These are phyloP conservation scores for Phytophthora kernoviae DNA, from an alignment of 352 stramenopile genomes.

Conservation along the genomic window DNA sequence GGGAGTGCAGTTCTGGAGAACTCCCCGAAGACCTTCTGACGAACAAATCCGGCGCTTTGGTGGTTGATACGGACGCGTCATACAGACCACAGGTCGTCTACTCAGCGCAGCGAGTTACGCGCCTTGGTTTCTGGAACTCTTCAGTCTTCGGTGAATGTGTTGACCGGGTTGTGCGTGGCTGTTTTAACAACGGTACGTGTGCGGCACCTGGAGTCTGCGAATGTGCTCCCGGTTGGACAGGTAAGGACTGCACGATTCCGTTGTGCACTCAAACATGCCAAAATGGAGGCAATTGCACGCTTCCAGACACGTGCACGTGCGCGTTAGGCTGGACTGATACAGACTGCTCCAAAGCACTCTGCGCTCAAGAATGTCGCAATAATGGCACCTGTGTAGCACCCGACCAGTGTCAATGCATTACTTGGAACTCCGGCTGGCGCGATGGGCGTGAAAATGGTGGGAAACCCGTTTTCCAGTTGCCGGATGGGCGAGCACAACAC, in stretches of 20 bases:
- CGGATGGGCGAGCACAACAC: constrained; percentile 85
- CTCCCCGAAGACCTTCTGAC: constrained; percentile 44
- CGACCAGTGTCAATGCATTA: constrained; percentile 89
- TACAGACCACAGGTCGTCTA: constrained; percentile 89
- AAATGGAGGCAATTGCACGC: constrained; percentile 92
- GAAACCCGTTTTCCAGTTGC: constrained; percentile 91
- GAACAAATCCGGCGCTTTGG: constrained; percentile 32
- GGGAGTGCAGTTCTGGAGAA: constrained; percentile 63
- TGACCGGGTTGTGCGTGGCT: constrained; percentile 93
- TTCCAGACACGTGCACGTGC: constrained; percentile 92
- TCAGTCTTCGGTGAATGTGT: constrained; percentile 78
- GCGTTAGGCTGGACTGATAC: constrained; percentile 89
- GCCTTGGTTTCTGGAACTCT: constrained; percentile 66
- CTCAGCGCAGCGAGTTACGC: constrained; percentile 53
- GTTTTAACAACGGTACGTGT: constrained; percentile 97
- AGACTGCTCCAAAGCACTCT: constrained; percentile 91
- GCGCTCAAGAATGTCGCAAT: constrained; percentile 92
- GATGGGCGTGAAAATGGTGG: constrained; percentile 91
- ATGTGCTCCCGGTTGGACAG: constrained; percentile 82
- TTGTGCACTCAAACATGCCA: constrained; percentile 74
- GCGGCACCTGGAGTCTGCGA: constrained; percentile 83
- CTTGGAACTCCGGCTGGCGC: constrained; percentile 91
- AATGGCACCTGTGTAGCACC: constrained; percentile 68
- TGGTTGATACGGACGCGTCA: constrained; percentile 93
- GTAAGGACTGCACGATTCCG: constrained; percentile 78